Evolutionary conservation across 352 stramenopile genomes (phyloP).

Genomic region (Pythium grandisporangium): DNA sequence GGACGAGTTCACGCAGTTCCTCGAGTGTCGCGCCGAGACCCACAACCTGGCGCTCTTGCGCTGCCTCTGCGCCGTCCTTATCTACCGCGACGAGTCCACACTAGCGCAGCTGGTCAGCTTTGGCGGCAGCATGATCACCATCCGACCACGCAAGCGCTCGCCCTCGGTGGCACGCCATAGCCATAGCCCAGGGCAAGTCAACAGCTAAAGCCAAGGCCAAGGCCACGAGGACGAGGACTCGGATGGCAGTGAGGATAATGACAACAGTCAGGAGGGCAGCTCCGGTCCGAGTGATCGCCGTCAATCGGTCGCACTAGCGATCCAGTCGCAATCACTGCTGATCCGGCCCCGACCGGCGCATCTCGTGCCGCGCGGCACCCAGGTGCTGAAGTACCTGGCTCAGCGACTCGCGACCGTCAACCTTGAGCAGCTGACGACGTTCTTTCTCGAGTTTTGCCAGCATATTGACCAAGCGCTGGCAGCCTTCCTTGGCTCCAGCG

Average conservation of each 20-base stretch:
- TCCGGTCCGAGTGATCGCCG: no score
- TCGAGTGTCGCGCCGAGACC: conserved; percentile 35
- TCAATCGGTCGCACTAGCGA: no score
- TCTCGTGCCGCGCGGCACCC: background rate
- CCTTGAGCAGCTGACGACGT: conserved; percentile 5
- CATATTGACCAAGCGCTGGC: conserved; percentile 28
- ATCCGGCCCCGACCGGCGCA: no score
- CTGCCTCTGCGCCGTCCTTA: conserved; percentile 41
- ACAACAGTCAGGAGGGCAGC: no score
- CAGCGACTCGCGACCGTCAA: conserved; percentile 1
- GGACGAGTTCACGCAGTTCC: conserved; percentile 39
- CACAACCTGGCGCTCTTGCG: conserved; percentile 40
- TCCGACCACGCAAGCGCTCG: no score
- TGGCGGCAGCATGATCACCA: conserved; percentile 3
- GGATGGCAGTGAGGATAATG: no score
- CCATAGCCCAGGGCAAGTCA: no score
- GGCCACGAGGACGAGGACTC: no score
- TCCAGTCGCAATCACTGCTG: no score
- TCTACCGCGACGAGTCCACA: conserved; percentile 36
- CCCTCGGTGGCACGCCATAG: no score
- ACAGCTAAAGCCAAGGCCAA: no score
- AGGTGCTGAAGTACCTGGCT: no score
- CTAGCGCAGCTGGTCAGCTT: conserved; percentile 24
- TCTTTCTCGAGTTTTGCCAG: conserved; percentile 39
- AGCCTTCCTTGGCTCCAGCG: conserved; percentile 22